Conservation (phyloP, 2,329 filamentous ascomycete species). For the Cordyceps militaris region DNA sequence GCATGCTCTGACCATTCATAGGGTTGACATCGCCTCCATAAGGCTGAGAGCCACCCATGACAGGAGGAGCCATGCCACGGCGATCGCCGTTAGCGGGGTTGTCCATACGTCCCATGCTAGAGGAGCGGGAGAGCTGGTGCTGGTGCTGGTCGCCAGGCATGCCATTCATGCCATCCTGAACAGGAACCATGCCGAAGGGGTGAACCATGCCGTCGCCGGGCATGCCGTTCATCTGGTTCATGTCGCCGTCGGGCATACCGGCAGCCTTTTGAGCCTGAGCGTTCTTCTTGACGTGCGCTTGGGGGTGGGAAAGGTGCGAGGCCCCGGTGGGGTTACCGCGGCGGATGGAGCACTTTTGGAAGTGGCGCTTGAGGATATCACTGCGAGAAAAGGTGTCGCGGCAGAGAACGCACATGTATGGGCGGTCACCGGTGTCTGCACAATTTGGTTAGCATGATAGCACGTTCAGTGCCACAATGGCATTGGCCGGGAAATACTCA, state of each 20-base stretch:
- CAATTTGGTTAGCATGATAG: not conserved
- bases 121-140: constrained; percentile 54
- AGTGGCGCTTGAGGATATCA: constrained; percentile 97
- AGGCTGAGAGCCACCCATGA: constrained; percentile 45
- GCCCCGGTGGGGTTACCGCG: constrained; percentile 92
- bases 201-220: constrained; percentile 50
- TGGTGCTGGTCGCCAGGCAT: constrained; percentile 55
- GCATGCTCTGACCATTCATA: constrained; percentile 60
- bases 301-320: constrained; percentile 88
- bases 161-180: constrained; percentile 52
- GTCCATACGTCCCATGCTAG: constrained; percentile 52
- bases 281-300: constrained; percentile 79
- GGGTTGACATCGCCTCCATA: constrained; percentile 54
- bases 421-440: constrained; percentile 89
- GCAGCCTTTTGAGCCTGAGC: constrained; percentile 51
- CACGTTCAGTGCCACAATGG: constrained; percentile 1
- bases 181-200: constrained; percentile 50
- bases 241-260: constrained; percentile 45
- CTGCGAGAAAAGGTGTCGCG: constrained; percentile 96
- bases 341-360: constrained; percentile 96
- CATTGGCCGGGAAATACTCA: constrained; percentile 50
- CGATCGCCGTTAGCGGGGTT: constrained; percentile 48
- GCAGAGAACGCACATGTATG: constrained; percentile 97
- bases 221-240: constrained; percentile 56
- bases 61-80: constrained; percentile 45